These are phyloP conservation scores for Metschnikowia colocasiae DNA, from an alignment of 805 yeast species.

Conservation along the genomic window DNA sequence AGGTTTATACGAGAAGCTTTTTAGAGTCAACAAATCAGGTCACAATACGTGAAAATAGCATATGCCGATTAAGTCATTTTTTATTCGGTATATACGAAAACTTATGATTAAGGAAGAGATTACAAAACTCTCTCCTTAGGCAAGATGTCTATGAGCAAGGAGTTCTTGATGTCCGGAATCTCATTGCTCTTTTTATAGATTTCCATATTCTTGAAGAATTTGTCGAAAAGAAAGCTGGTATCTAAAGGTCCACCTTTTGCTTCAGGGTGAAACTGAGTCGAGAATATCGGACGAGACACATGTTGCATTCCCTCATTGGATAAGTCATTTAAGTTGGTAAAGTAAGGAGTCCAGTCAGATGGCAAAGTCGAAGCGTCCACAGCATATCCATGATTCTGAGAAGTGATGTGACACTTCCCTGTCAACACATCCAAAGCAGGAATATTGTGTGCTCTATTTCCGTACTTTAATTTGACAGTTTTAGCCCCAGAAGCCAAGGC, in stretches of 20 bases:
- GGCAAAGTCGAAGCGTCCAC: slow-evolving; percentile 80
- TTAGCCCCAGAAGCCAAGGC: slow-evolving; percentile 94
- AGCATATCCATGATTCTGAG: slow-evolving; percentile 98
- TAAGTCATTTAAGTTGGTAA: slow-evolving; percentile 89
- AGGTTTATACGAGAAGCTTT: slow-evolving; percentile 1
- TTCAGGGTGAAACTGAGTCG: slow-evolving; percentile 98
- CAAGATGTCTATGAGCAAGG: slow-evolving; percentile 56
- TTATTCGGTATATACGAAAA: not conserved
- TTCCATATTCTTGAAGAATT: slow-evolving; percentile 69
- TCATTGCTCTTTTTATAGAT: slow-evolving; percentile 43
- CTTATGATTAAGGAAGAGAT: not conserved
- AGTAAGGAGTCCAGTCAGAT: slow-evolving; percentile 70
- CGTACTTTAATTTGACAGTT: slow-evolving; percentile 90
- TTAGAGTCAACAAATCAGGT: not conserved
- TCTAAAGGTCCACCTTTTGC: slow-evolving; percentile 99
- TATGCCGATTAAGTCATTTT: not conserved
- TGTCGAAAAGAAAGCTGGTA: slow-evolving; percentile 86
- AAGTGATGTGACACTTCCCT: slow-evolving; percentile 95
- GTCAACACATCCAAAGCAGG: slow-evolving; percentile 89
- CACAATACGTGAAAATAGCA: not conserved
- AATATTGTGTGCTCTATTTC: slow-evolving; percentile 98
- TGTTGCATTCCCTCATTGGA: slow-evolving; percentile 98
- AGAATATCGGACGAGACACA: slow-evolving; percentile 79
- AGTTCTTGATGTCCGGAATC: slow-evolving; percentile 41
- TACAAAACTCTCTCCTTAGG: slow-evolving; percentile 62